Evolutionary conservation across 768 basidiomycete genomes (phyloP).

Genomic region (Lentinula raphanica): DNA sequence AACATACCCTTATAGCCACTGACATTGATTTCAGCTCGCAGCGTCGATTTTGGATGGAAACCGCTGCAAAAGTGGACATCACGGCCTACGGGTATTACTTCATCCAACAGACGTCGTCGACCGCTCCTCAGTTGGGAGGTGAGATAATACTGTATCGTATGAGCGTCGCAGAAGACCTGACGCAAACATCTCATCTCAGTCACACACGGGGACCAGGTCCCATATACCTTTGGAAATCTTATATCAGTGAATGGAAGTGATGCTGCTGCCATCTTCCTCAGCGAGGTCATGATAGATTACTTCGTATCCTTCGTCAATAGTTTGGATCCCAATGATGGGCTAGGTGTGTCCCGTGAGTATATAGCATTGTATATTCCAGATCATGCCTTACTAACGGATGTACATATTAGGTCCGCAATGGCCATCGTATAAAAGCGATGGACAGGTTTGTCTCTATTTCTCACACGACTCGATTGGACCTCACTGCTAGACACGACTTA

Average conservation of each 20-base stretch:
- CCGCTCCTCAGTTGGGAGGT: slow-evolving; percentile 12
- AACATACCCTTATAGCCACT: slow-evolving; percentile 6
- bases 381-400: too few relatives aligned
- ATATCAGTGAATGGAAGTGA: slow-evolving; percentile 10
- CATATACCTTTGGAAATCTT: not conserved
- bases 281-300: slow-evolving; percentile 23
- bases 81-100: slow-evolving; percentile 6
- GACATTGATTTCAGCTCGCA: slow-evolving; percentile 23
- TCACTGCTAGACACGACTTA: too few relatives aligned
- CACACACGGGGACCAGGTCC: too few relatives aligned
- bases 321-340: slow-evolving; percentile 27
- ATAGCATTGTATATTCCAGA: too few relatives aligned
- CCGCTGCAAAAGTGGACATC: not conserved
- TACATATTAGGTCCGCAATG: too few relatives aligned
- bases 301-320: slow-evolving; percentile 27
- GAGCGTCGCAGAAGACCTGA: too few relatives aligned
- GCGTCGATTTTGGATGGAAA: not conserved
- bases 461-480: too few relatives aligned
- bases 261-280: slow-evolving; percentile 14
- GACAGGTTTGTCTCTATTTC: too few relatives aligned
- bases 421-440: too few relatives aligned
- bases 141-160: not conserved
- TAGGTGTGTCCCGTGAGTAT: slow-evolving; percentile 18
- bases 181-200: too few relatives aligned
- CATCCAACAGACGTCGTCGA: slow-evolving; percentile 14